These are phyloP conservation scores for Tricholoma bakamatsutake DNA, from an alignment of 768 basidiomycete species.

Conservation along the genomic window DNA sequence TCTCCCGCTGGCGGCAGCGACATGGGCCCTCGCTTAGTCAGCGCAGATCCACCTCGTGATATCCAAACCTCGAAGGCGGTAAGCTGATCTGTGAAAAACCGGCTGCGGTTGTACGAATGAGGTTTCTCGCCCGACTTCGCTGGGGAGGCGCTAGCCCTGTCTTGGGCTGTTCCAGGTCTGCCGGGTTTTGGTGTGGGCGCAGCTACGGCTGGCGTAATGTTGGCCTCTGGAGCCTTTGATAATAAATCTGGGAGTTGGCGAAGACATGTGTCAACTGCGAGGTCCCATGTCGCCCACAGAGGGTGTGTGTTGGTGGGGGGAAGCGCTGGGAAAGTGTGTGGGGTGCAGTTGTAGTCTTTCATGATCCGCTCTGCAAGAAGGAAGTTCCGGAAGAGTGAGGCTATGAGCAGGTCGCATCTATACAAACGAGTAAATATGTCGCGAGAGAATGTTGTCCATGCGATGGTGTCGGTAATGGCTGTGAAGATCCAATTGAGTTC, in stretches of 20 bases:
- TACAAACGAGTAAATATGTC: slow-evolving; percentile 93
- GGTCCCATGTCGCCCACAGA: slow-evolving; percentile 97
- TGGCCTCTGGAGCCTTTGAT: slow-evolving; percentile 28
- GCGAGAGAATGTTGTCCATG: slow-evolving; percentile 95
- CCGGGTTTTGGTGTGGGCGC: slow-evolving; percentile 30
- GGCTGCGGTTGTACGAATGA: slow-evolving; percentile 76
- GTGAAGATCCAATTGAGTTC: slow-evolving; percentile 99
- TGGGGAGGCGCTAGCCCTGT: slow-evolving; percentile 14
- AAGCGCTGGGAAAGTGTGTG: slow-evolving; percentile 86
- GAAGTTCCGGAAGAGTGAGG: slow-evolving; percentile 96
- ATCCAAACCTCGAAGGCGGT: slow-evolving; percentile 99
- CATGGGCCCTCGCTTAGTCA: slow-evolving; percentile 71
- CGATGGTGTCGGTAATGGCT: slow-evolving; percentile 97
- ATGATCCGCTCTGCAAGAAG: slow-evolving; percentile 95
- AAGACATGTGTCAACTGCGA: slow-evolving; percentile 91
- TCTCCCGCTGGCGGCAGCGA: slow-evolving; percentile 54
- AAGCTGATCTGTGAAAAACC: slow-evolving; percentile 93
- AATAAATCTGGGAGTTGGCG: slow-evolving; percentile 89
- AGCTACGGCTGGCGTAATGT: slow-evolving; percentile 12
- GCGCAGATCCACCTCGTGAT: slow-evolving; percentile 82
- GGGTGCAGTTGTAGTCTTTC: slow-evolving; percentile 97
- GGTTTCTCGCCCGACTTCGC: slow-evolving; percentile 35
- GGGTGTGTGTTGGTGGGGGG: slow-evolving; percentile 96
- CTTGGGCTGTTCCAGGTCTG: slow-evolving; percentile 31
- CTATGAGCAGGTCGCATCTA: slow-evolving; percentile 91